Base-by-base conservation (phyloP, 331 rosid genomes). In the Prunus yedoensis region DNA sequence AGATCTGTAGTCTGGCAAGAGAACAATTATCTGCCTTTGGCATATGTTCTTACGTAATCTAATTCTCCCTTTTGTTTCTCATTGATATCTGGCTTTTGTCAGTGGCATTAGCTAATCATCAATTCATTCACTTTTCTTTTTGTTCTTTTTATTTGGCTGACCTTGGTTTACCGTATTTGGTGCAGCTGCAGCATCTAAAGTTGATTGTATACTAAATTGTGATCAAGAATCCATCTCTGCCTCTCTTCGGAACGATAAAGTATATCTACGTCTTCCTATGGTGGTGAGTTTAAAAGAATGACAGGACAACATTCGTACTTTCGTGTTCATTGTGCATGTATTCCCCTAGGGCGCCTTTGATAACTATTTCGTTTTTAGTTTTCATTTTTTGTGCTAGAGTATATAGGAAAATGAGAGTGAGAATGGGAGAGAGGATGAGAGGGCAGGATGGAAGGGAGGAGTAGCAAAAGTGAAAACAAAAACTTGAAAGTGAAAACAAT, bases 191-290 rank as follows among this genome's bases (percentile, higher is more conserved):
- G 79, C 46, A 2, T 68, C 82, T 64, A 73, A 85, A 77, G 81
- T 87, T 69, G 89, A 92, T 83, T 86, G 97, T 86, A 77, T 94
- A 75, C 61, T 94, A 80, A 89, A 92, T 81, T 94, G 97, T 77
- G 93, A 87, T 80, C 46, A 65, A 21, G 89, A 83, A 71, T 63
- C 91, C 41, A 74, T 88, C 58, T 66, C 83, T 56, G 80, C 77
- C 68, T 23, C 58, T 79, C 85, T 83, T 80, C 75, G 73, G 6
- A 30, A 79, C 74, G 69, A 78, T 27, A 88, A 77, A 66, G 86
- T 90, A 64, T 88, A 88, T 89, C 71, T 92, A 74, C 92, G 90
- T 83, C 90, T 94, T 75, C 99, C 93, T 18, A 81, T 80, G 52
- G 70, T 81, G 88, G 97, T 92, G 82, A 87, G 91, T 79, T 57